Percentiles rank a stretch among this genome's conserved stretches.
Evolutionary conservation across 2,329 filamentous ascomycete species (phyloP).

Genomic region (Neonectria hederae): DNA sequence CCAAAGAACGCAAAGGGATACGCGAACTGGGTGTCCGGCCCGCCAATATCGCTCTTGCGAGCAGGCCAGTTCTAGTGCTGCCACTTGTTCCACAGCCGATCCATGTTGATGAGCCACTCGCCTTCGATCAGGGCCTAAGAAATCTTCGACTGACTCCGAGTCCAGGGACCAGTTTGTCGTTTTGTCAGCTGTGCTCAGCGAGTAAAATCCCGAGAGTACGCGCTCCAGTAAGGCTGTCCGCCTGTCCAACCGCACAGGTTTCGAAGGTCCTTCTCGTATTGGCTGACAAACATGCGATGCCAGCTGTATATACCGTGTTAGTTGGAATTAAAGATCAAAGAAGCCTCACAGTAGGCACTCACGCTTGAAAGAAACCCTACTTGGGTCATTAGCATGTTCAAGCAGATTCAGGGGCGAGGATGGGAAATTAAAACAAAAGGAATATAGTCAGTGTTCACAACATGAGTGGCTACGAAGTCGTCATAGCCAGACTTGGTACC

Average conservation of each 20-base stretch:
- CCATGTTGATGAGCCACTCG: slow-evolving; percentile 30
- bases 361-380: slow-evolving; percentile 28
- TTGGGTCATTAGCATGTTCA: background rate
- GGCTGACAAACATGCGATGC: slow-evolving; percentile 24
- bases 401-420: too few species aligned
- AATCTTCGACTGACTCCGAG: slow-evolving; percentile 17
- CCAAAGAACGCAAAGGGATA: slow-evolving; percentile 48
- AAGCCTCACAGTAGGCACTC: background rate
- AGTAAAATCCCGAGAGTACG: background rate
- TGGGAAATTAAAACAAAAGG: slow-evolving; percentile 38
- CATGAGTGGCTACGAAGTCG: slow-evolving; percentile 41
- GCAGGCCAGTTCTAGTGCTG: slow-evolving; percentile 42
- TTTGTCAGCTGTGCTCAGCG: slow-evolving; percentile 2
- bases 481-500: slow-evolving; percentile 38
- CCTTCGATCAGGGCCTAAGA: slow-evolving; percentile 31
- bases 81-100: slow-evolving; percentile 45
- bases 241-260: slow-evolving; percentile 32
- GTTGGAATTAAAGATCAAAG: background rate
- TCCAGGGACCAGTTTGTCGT: slow-evolving; percentile 27
- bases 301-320: slow-evolving; percentile 18
- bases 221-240: slow-evolving; percentile 38
- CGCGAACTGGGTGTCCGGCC: slow-evolving; percentile 46
- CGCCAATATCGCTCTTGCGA: slow-evolving; percentile 44
- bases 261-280: slow-evolving; percentile 37
- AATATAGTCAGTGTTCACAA: slow-evolving; percentile 33